Conservation (phyloP, 768 basidiomycete species). For the Omphalotus guepiniiformis region DNA sequence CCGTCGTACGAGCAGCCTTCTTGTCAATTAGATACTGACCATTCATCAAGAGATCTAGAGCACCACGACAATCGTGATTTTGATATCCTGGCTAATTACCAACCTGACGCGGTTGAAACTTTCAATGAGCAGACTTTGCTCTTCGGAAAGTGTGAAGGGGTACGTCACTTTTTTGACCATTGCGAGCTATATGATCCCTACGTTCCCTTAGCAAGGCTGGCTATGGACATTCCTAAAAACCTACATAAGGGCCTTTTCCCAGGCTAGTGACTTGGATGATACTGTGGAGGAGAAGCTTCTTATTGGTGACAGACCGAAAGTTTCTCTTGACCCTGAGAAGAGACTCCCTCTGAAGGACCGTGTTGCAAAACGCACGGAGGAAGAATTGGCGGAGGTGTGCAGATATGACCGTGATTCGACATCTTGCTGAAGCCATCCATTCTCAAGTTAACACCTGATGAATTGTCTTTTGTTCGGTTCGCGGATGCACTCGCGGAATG, state of each 20-base stretch:
- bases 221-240: constrained; percentile 65
- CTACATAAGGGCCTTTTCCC: constrained; percentile 74
- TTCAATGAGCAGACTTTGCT: constrained; percentile 68
- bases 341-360: constrained; percentile 56
- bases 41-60: constrained; percentile 31
- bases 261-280: constrained; percentile 77
- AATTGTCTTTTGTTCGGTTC: constrained; percentile 54
- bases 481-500: constrained; percentile 62
- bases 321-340: constrained; percentile 44
- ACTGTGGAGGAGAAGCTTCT: constrained; percentile 77
- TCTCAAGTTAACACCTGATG: constrained; percentile 61
- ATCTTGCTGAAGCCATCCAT: constrained; percentile 9
- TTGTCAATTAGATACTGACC: not conserved
- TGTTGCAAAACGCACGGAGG: constrained; percentile 41
- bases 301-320: constrained; percentile 76
- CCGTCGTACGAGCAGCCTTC: constrained; percentile 45
- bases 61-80: constrained; percentile 90
- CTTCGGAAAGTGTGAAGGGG: constrained; percentile 59
- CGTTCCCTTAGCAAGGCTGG: constrained; percentile 58
- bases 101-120: constrained; percentile 47
- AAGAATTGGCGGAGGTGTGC: constrained; percentile 52
- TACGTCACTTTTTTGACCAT: constrained; percentile 29
- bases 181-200: not conserved
- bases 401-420: constrained; percentile 4
- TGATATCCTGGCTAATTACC: constrained; percentile 72